Evolutionary conservation across 1,284 basidiomycete species (phyloP).

Genomic region (Melanopsichium pennsylvanicum): DNA sequence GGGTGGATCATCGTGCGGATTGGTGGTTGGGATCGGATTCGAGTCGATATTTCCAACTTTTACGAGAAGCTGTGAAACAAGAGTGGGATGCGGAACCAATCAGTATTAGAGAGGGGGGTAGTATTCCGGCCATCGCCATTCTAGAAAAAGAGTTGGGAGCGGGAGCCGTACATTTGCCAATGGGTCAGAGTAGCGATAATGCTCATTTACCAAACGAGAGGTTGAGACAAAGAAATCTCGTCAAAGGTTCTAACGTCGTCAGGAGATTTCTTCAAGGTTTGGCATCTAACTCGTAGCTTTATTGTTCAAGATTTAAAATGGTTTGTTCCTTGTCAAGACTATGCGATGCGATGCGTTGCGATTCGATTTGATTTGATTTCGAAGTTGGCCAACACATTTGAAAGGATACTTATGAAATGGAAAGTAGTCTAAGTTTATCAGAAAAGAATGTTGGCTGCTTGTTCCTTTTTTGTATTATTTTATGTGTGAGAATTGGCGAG

Average conservation of each 20-base stretch:
- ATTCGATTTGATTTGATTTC: too few relatives aligned
- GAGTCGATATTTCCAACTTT: slow-evolving; percentile 80
- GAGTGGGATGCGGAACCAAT: slow-evolving; percentile 82
- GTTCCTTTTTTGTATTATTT: too few relatives aligned
- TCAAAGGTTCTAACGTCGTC: slow-evolving; percentile 54
- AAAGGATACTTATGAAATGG: too few relatives aligned
- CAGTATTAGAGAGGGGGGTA: slow-evolving; percentile 79
- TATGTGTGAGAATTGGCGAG: not conserved
- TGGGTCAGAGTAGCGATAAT: slow-evolving; percentile 78
- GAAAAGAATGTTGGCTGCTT: too few relatives aligned
- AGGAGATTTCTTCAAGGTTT: slow-evolving; percentile 30
- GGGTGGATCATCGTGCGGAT: slow-evolving; percentile 83
- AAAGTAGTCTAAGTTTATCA: too few relatives aligned
- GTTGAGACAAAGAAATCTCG: slow-evolving; percentile 78
- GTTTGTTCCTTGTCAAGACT: too few relatives aligned
- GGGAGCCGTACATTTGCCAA: slow-evolving; percentile 82
- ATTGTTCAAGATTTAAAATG: too few relatives aligned
- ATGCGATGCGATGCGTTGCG: too few relatives aligned
- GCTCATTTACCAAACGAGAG: slow-evolving; percentile 87
- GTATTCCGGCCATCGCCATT: slow-evolving; percentile 81
- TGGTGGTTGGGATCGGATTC: slow-evolving; percentile 94
- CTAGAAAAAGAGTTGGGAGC: slow-evolving; percentile 84
- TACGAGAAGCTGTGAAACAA: slow-evolving; percentile 80
- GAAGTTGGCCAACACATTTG: too few relatives aligned
- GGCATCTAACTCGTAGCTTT: too few relatives aligned